Base-by-base conservation (phyloP, 2,329 filamentous ascomycete species). In the Blastomyces gilchristii region DNA sequence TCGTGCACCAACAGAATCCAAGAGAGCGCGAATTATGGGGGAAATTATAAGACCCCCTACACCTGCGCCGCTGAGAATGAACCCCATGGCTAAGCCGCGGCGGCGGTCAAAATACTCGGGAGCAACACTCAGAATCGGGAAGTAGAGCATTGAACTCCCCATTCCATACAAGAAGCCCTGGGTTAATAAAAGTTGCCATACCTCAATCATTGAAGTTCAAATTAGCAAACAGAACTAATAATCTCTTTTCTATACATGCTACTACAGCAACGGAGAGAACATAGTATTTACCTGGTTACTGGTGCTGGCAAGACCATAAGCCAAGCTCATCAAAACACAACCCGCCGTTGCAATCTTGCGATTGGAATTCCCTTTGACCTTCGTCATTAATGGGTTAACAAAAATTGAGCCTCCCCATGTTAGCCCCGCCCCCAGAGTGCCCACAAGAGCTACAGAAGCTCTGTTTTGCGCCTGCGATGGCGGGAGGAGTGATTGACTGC, bases 391-490 rank as follows among this genome's bases (percentile, higher is more conserved):
- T 0, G 79, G 79, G 67, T 81, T 81, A 8, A 81, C 76, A 31
- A 79, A 66, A 47, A 81, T 78, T 34, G 78, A 77, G n/a, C 80
- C 79, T 3, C 72, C 76, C 80, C 80, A 82, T 0, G 80, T 82
- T 47, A 82, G 68, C 0, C 80, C 80, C 22, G 76, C 75, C 54
- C 77, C 79, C 9, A 81, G 69, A 0, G 80, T 81, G 50, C 80
- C 79, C 3, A 82, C 76, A 67, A 82, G 81, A 6, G 78, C 77
- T 22, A 82, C 71, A 52, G 80, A 67, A 0, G 80, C 79, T 16
- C 74, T 76, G n/a, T 75, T 71, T 1, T 70, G 68, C 5, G 71
- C 67, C 18, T 75, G 72, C 1, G 69, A 64, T 7, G 69, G 69
- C 2, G 68, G 68, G 16, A 81, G 71, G n/a, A 81, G 68, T 8